phyloP scores from a whole-genome alignment of 345 rosid species.

The Pugionium cornutum region DNA sequence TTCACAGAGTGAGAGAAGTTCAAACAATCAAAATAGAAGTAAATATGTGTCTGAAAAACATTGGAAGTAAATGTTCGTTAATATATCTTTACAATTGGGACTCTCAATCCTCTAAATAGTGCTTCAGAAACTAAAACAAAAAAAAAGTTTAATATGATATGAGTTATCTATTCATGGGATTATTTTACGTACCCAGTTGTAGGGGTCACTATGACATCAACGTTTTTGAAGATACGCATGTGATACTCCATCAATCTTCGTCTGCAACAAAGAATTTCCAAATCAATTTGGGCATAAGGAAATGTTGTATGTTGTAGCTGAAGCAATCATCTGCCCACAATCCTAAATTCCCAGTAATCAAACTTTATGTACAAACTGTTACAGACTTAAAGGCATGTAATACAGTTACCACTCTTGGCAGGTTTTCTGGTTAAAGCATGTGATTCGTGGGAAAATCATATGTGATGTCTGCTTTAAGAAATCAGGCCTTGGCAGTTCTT shows the following conservation, averaged over 20 bases:
- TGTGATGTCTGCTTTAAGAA: neutral
- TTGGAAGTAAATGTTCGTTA: constrained; percentile 1
- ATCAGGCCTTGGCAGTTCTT: neutral
- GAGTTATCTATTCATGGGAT: neutral
- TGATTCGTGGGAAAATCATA: neutral
- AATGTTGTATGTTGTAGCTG: neutral
- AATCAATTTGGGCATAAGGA: constrained; percentile 4
- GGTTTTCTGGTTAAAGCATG: neutral
- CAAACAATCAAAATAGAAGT: neutral
- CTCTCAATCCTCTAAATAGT: neutral
- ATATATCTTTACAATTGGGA: neutral
- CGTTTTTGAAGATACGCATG: constrained; percentile 83
- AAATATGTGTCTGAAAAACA: neutral
- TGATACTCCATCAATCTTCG: constrained; percentile 72
- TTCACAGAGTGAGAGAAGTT: constrained; percentile 5
- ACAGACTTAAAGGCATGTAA: neutral
- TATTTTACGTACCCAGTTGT: constrained; percentile 62
- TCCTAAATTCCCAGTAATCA: constrained; percentile 6
- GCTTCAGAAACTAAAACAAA: neutral
- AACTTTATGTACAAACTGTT: neutral
- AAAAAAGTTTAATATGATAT: neutral
- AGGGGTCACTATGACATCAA: constrained; percentile 83
- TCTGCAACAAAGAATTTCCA: constrained; percentile 47
- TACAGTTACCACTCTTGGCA: neutral
- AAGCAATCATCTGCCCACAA: constrained; percentile 19